Base-by-base conservation (phyloP, 305 asterid species). In the Solanum hybrid region DNA sequence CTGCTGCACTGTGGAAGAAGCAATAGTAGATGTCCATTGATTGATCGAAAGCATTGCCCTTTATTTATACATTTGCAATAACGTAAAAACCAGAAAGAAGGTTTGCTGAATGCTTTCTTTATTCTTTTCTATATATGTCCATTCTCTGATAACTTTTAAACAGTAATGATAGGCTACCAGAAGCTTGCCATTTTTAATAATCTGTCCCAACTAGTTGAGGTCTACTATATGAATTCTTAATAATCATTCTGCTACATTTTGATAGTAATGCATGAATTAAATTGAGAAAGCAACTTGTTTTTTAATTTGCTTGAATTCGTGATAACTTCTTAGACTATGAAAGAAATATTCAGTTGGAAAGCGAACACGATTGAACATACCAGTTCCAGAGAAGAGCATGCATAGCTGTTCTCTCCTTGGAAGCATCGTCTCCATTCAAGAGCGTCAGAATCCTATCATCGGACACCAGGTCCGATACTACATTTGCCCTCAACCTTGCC, bases 311-410 rank as follows among this genome's bases (percentile, higher is more conserved):
- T 85, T 57, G 77, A 85, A 85, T 12, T 57, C 45, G n/a, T 61
- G 29, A 31, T 31, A 76, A 31, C 81, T 31, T 76, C 24, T 31
- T 3, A 85, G 77, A 85, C 27, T 57, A 57, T 57, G 77, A 57
- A 57, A 57, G 32, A 32, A 51, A 11, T 10, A 57, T 70, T 29
- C 68, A 87, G 37, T 41, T 79, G 90, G 79, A 79, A 81, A 78
- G 88, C 14, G 34, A 33, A 72, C 32, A 24, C n/a, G 2, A 29
- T 4, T 34, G 79, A 90, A 88, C 87, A 91, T 96, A 97, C 99
- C 99, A 95, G 94, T 96, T 97, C 99, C 99, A 97, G 17, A 97
- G 96, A 93, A 97, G 96, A 93, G 98, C 98, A 92, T 97, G 99
- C 97, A 97, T 96, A 89, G 96, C 94, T 41, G 96, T 95, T 93